A percentile compares a stretch with the other conserved stretches of the same genome.
Evolutionary conservation across 1,284 basidiomycete species (phyloP).

Genomic region (Ganoderma resinaceum): DNA sequence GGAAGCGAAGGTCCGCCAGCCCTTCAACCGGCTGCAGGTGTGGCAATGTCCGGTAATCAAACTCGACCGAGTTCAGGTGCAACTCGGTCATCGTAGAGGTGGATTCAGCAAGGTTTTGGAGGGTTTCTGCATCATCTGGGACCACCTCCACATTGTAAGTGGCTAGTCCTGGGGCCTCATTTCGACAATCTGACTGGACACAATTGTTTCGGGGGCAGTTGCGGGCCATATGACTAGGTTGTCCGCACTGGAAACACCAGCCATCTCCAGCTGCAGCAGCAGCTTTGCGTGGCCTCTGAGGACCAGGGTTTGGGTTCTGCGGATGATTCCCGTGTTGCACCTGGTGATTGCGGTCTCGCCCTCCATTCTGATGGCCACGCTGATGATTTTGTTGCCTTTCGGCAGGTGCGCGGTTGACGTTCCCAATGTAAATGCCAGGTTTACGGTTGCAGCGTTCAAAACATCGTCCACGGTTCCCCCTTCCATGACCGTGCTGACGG

Average conservation of each 20-base stretch:
- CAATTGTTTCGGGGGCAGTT: neutral
- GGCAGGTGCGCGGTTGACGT: neutral
- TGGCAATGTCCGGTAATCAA: neutral
- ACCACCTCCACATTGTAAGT: neutral
- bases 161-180: neutral
- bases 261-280: neutral
- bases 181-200: neutral
- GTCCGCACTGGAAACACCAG: neutral
- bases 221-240: neutral
- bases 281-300: neutral
- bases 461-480: neutral
- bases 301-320: neutral
- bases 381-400: neutral
- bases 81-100: neutral
- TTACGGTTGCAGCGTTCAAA: neutral
- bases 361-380: neutral
- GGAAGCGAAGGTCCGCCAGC: neutral
- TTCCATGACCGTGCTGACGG: neutral
- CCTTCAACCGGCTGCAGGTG: neutral
- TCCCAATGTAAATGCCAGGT: neutral
- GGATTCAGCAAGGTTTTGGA: neutral
- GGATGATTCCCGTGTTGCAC: neutral
- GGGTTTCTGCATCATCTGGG: neutral
- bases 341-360: neutral
- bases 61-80: neutral